These are phyloP conservation scores for Orbilia javanica DNA, from an alignment of 2,329 filamentous ascomycete genomes.

Conservation along the genomic window DNA sequence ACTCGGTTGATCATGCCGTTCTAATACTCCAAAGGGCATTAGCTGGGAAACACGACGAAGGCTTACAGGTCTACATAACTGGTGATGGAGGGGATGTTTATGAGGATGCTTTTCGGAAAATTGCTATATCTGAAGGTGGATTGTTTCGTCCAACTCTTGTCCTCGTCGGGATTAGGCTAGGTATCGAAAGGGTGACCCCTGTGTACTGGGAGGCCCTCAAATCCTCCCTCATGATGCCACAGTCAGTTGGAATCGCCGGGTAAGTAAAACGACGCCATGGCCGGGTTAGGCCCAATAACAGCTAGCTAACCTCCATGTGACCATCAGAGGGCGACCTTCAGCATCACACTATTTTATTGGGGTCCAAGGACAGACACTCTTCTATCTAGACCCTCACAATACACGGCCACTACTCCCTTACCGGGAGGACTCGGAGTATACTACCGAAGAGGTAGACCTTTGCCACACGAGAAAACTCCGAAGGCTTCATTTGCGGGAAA, in stretches of 20 bases:
- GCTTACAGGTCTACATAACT: conserved; percentile 85
- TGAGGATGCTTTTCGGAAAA: conserved; percentile 84
- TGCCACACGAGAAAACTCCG: conserved; percentile 90
- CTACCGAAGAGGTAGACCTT: conserved; percentile 79
- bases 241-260: conserved; percentile 97
- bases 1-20: background rate
- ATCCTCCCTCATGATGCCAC: conserved; percentile 83
- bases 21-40: conserved; percentile 73
- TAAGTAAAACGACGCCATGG: conserved; percentile 66
- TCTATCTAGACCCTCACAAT: conserved; percentile 94
- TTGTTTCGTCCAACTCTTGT: conserved; percentile 86
- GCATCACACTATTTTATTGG: conserved; percentile 85
- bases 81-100: conserved; percentile 93
- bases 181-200: conserved; percentile 92
- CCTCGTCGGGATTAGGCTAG: conserved; percentile 86
- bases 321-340: conserved; percentile 83
- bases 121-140: conserved; percentile 76
- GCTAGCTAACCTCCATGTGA: conserved; percentile 7
- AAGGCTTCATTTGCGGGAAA: conserved; percentile 84
- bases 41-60: conserved; percentile 74
- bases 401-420: conserved; percentile 82
- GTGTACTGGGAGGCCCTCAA: conserved; percentile 97
- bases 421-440: conserved; percentile 69
- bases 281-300: conserved; percentile 43
- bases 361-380: conserved; percentile 81